These are phyloP conservation scores for Nitzschia sp. DNA, from an alignment of 108 stramenopile genomes.

Conservation along the genomic window DNA sequence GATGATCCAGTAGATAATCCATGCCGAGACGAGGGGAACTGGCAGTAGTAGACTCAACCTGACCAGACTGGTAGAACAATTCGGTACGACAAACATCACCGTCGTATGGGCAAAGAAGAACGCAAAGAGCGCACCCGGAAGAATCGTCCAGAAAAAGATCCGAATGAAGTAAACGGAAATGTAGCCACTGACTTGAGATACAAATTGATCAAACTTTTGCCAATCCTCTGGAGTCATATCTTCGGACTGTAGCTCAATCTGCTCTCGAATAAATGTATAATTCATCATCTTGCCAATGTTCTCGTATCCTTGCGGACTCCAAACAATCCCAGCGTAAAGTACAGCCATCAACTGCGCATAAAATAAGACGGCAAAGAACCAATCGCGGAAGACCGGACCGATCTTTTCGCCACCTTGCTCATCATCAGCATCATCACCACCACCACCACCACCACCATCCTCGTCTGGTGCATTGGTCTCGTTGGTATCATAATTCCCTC, in stretches of 20 bases:
- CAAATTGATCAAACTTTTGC: constrained; percentile 29
- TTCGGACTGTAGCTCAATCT: constrained; percentile 10
- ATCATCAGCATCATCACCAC: background rate
- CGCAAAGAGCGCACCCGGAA: constrained; percentile 17
- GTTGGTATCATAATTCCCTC: background rate
- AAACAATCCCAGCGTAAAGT: constrained; percentile 6
- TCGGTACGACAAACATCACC: constrained; percentile 9
- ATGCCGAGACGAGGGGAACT: background rate
- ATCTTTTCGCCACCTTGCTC: background rate
- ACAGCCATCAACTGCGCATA: constrained; percentile 20
- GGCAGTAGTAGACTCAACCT: background rate
- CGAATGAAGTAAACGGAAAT: constrained; percentile 24
- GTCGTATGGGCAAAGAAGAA: background rate
- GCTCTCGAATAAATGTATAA: constrained; percentile 19
- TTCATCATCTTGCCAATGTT: constrained; percentile 18
- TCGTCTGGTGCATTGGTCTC: background rate
- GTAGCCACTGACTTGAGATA: constrained; percentile 12
- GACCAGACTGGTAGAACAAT: constrained; percentile 1
- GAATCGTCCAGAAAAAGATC: constrained; percentile 15
- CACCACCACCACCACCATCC: background rate
- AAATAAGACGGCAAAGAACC: constrained; percentile 27
- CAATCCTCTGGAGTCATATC: constrained; percentile 27
- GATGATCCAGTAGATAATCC: background rate
- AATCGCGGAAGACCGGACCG: constrained; percentile 11
- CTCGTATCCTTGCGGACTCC: constrained; percentile 26